These are phyloP conservation scores for Diophrys sp. DNA, from an alignment of 73 alveolate species.

Conservation along the genomic window DNA sequence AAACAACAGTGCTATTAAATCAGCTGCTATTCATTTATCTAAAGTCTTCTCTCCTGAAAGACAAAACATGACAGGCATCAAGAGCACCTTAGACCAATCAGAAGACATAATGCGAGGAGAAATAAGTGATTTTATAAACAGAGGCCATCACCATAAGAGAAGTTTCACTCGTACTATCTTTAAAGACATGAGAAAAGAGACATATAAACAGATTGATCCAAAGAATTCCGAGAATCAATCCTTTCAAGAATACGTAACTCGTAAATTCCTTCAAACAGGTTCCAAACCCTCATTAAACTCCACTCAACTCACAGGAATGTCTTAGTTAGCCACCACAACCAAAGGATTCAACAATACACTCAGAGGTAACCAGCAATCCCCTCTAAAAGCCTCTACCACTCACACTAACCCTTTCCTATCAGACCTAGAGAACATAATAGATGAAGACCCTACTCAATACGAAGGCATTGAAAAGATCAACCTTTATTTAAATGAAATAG, in stretches of 20 bases:
- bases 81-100: background rate
- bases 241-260: background rate
- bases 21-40: background rate
- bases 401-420: background rate
- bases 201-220: background rate
- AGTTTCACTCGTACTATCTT: background rate
- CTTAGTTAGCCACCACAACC: too few relatives aligned
- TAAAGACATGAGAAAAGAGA: background rate
- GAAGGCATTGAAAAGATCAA: slow-evolving; percentile 3
- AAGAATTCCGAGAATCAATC: background rate
- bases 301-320: too few relatives aligned
- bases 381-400: too few relatives aligned
- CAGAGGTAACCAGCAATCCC: too few relatives aligned
- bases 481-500: background rate
- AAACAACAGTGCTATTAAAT: background rate
- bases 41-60: background rate
- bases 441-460: background rate
- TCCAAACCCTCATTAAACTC: too few relatives aligned
- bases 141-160: background rate
- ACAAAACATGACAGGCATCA: too few relatives aligned
- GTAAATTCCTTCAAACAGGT: too few relatives aligned
- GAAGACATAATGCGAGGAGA: background rate
- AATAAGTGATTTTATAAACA: too few relatives aligned
- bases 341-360: too few relatives aligned
- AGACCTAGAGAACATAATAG: background rate